Percentiles rank a stretch among this genome's conserved stretches.
Conservation (phyloP, 164 flowering plant species). For the Chimonanthus salicifolius region DNA sequence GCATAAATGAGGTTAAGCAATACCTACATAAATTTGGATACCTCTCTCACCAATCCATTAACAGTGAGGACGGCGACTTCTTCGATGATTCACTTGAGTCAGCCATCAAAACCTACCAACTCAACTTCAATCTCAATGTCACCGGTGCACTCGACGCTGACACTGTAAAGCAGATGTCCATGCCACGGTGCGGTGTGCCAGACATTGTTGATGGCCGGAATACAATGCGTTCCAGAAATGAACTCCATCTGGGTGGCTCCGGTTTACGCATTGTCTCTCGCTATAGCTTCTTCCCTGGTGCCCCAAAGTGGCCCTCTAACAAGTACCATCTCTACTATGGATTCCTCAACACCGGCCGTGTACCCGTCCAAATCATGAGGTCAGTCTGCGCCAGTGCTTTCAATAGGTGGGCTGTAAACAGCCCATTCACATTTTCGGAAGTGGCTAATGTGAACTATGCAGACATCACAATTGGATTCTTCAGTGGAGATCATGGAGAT, state of each 20-base stretch:
- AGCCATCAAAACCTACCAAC: constrained; percentile 27
- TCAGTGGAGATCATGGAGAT: constrained; percentile 63
- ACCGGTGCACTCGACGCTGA: constrained; percentile 22
- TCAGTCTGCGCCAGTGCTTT: constrained; percentile 47
- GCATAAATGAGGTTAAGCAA: background rate
- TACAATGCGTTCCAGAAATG: constrained; percentile 10
- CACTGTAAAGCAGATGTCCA: constrained; percentile 15
- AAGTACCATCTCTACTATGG: constrained; percentile 42
- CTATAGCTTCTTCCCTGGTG: constrained; percentile 53
- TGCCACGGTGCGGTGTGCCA: constrained; percentile 30
- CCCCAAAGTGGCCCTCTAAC: constrained; percentile 53
- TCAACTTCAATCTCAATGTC: constrained; percentile 18
- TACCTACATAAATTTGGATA: constrained; percentile 1
- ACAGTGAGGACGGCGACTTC: background rate
- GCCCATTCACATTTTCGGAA: constrained; percentile 41
- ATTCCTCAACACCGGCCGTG: constrained; percentile 21
- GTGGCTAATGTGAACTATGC: constrained; percentile 16
- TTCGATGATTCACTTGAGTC: constrained; percentile 44
- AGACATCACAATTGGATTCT: constrained; percentile 59
- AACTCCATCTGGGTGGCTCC: constrained; percentile 15
- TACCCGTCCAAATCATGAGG: constrained; percentile 29
- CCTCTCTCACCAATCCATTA: background rate
- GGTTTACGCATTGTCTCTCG: constrained; percentile 11
- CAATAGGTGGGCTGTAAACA: constrained; percentile 45
- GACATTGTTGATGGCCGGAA: constrained; percentile 30